phyloP scores from a whole-genome alignment of 139 green algal species.

The Chlorella sp. region DNA sequence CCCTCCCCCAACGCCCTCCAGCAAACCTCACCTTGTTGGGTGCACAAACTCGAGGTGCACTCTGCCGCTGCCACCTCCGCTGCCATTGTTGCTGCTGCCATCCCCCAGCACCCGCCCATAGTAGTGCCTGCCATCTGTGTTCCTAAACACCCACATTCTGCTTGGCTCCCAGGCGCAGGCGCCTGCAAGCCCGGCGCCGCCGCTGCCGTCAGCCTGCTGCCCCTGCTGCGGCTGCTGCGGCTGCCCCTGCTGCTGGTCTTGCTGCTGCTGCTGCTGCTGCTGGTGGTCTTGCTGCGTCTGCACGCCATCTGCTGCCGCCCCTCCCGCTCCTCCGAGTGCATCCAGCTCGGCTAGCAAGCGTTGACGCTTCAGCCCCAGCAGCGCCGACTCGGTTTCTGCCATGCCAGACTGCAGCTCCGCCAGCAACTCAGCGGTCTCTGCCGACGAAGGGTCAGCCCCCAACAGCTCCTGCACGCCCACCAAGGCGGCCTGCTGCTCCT shows the following conservation, averaged over 20 bases:
- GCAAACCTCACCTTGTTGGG: constrained; percentile 4
- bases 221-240: background rate
- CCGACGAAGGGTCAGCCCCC: background rate
- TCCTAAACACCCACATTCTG: constrained; percentile 3
- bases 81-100: background rate
- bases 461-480: background rate
- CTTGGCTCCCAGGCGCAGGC: background rate
- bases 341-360: constrained; percentile 26
- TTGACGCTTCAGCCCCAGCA: constrained; percentile 26
- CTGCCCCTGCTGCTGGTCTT: background rate
- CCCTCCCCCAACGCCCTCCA: background rate
- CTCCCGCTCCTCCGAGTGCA: background rate
- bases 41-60: background rate
- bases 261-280: background rate
- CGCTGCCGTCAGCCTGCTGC: background rate
- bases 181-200: background rate
- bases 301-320: background rate
- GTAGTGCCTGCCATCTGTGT: constrained; percentile 27
- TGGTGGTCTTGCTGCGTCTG: no score
- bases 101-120: background rate
- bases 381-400: background rate
- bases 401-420: constrained; percentile 12
- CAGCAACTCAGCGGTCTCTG: background rate
- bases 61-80: background rate
- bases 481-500: constrained; percentile 24